Evolutionary conservation across 2,329 filamentous ascomycete species (phyloP), one percentile per base, ranked within the genome.

Genomic region (Fusarium sulawesiense): DNA sequence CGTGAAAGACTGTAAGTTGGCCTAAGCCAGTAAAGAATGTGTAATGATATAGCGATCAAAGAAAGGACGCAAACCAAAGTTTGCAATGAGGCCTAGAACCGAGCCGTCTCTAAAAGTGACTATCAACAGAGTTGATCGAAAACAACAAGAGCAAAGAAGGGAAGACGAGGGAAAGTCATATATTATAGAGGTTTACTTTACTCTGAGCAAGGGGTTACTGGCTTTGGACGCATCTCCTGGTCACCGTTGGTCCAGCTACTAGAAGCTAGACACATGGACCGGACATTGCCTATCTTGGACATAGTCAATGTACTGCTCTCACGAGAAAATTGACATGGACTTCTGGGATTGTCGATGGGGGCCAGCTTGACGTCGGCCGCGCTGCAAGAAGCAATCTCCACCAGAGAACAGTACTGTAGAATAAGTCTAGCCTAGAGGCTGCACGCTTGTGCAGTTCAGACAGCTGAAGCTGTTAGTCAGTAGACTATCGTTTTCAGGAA

Each of bases 31-130:
- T 40, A 80, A 77, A 64, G 78, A 80, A 69, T 72, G 44, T 73
- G 41, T 71, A 66, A 72, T 77, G 61, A 64, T 73, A 46, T 70
- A 65, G 32, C 54, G 71, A 76, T 78, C 71, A 82, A 81, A 59
- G 80, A 82, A 80, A 75, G 78, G 78, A 80, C 79, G 78, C 77
- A 81, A 78, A 80, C 77, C 75, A 74, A 69, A 70, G 78, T 77
- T 69, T 76, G 76, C 79, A 80, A 72, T 45, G 40, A 71, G 76
- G 76, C 73, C 69, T 73, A 60, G 69, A 53, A 78, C 76, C 71
- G 69, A 76, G 71, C 73, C 70, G 71, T 77, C 73, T 78, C 73
- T 69, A 56, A 55, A 59, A 57, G 71, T 72, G 60, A 74, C 61
- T 72, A 68, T 57, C 62, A 70, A 64, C 55, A 73, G 63, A 66